These are phyloP conservation scores for Myochromella boudieri DNA, from an alignment of 768 basidiomycete species.

Conservation along the genomic window DNA sequence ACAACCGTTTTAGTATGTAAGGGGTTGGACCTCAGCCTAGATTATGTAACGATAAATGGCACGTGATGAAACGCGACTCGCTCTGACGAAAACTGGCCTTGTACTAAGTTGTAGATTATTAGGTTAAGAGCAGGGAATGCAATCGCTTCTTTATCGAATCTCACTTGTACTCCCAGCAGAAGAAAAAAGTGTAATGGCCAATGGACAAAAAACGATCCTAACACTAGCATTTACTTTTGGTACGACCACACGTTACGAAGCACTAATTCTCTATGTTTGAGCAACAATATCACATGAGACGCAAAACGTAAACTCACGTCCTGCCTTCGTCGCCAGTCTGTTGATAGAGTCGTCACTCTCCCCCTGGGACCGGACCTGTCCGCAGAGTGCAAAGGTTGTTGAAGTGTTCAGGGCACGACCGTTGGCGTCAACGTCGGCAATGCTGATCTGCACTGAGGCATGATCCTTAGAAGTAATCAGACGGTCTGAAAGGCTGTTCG, in stretches of 20 bases:
- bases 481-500: slow-evolving; percentile 61
- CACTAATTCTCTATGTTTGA: slow-evolving; percentile 47
- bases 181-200: slow-evolving; percentile 13
- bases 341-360: slow-evolving; percentile 97
- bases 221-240: slow-evolving; percentile 69
- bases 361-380: slow-evolving; percentile 90
- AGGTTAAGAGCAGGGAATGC: no score
- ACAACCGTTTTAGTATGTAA: no score
- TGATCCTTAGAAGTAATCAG: slow-evolving; percentile 99
- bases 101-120: no score
- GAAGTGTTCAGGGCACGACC: slow-evolving; percentile 77
- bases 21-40: no score
- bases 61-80: no score
- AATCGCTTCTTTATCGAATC: no score
- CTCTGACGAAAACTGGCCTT: no score
- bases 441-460: slow-evolving; percentile 95
- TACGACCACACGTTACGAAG: slow-evolving; percentile 96
- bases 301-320: slow-evolving; percentile 61
- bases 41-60: no score
- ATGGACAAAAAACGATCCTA: no score
- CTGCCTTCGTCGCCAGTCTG: slow-evolving; percentile 92
- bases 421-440: slow-evolving; percentile 90
- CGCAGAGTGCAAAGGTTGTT: slow-evolving; percentile 93
- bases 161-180: no score
- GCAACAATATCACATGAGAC: background rate